Evolutionary conservation across 148 eudicot species (phyloP), one percentile per base, ranked within the genome.

Genomic region (Rhododendron henanense): DNA sequence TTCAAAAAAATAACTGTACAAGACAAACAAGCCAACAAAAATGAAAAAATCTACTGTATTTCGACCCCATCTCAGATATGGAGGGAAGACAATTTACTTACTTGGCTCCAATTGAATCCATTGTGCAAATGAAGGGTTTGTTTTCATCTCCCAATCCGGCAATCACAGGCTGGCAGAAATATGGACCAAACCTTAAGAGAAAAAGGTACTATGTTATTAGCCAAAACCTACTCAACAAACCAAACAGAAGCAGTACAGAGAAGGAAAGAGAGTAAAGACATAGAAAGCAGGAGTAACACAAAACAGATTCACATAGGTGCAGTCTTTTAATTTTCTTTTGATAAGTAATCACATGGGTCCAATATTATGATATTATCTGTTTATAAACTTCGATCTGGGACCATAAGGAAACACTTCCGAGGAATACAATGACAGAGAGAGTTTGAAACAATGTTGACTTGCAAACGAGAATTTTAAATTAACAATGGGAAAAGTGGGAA

Each of bases 21-120:
- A 53, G 28, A 81, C 45, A 81, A 18, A 18, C 41, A 53, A 81
- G 37, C 69, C 14, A 2, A 53, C 16, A 53, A 14, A 53, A 53
- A 53, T 13, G 45, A 41, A 50, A 53, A 14, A 14, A 53, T 13
- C 16, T 53, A 15, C 19, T 55, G 61, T 16, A 55, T 55, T 55
- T 55, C 0, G 61, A 55, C 1, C 7, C 1, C 21, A 16, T 55
- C 57, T 55, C 4, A 19, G 76, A 77, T 79, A 73, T 16, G 25
- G 18, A 81, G 77, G 33, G n/a, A 31, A 84, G 51, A 82, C 57
- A 84, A n/a, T 73, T 25, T n/a, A 87, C 99, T 39, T 96, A 96
- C 99, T 96, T 96, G 73, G 99, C 99, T 88, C 99, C 99, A 86
- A 96, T 96, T 19, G 99, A 92, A 84, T 96, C 99, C 99, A 96